Evolutionary conservation across 192 early-diverging fungal species (phyloP).

Genomic region (Backusella luteola): DNA sequence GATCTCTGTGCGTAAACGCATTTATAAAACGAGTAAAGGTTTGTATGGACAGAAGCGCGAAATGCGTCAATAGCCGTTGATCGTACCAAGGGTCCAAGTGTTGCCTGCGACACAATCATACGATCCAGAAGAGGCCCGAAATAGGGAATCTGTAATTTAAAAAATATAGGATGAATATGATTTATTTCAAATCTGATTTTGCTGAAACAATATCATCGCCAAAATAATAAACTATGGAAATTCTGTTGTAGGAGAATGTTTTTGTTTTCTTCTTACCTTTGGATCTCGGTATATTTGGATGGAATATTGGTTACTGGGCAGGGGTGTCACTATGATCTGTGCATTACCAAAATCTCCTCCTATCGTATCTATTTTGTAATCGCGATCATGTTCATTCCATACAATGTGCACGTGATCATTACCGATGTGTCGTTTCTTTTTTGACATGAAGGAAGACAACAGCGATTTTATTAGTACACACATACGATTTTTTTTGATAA

Average conservation of each 20-base stretch:
- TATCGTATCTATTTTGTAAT: slow-evolving; percentile 89
- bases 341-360: slow-evolving; percentile 98
- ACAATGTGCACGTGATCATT: slow-evolving; percentile 99
- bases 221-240: not conserved
- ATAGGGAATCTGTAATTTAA: slow-evolving; percentile 50
- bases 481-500: not conserved
- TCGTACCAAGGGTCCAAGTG: slow-evolving; percentile 76
- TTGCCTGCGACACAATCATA: slow-evolving; percentile 72
- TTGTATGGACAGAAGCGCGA: slow-evolving; percentile 39
- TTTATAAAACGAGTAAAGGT: slow-evolving; percentile 39
- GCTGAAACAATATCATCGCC: not conserved
- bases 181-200: not conserved
- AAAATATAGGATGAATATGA: not conserved
- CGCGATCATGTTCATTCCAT: slow-evolving; percentile 92
- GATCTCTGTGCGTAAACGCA: slow-evolving; percentile 60
- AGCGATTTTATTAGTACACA: not conserved
- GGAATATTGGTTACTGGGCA: slow-evolving; percentile 59
- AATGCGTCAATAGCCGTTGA: slow-evolving; percentile 80
- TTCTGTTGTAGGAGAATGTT: not conserved
- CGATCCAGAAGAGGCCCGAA: slow-evolving; percentile 88
- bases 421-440: slow-evolving; percentile 95
- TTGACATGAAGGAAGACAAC: no score
- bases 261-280: slow-evolving; percentile 28
- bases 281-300: slow-evolving; percentile 62
- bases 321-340: slow-evolving; percentile 86